Conservation (phyloP, 306 rosid species). For the Vigna mungo region DNA sequence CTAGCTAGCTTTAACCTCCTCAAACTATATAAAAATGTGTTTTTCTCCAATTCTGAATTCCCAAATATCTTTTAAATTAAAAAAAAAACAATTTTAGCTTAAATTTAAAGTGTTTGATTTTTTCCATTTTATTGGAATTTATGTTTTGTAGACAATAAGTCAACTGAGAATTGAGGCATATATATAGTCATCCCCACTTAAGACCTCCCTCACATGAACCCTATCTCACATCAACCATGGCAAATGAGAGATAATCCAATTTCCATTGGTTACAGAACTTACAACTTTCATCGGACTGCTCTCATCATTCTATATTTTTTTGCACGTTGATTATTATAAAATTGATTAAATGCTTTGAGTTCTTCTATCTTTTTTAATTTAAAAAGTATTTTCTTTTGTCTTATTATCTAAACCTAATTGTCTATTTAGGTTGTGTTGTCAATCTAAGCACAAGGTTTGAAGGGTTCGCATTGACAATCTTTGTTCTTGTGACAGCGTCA, state of each 20-base stretch:
- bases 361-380: not conserved
- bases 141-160: constrained; percentile 36
- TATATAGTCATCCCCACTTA: constrained; percentile 62
- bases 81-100: too few relatives aligned
- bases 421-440: not conserved
- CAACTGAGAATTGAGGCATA: constrained; percentile 46
- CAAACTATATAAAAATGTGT: not conserved
- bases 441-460: not conserved
- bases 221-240: constrained; percentile 13
- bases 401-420: not conserved
- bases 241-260: not conserved
- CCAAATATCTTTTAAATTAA: too few relatives aligned
- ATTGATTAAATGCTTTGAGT: not conserved
- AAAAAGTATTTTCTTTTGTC: not conserved
- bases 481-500: not conserved
- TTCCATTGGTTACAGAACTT: not conserved
- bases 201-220: constrained; percentile 72
- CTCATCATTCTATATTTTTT: not conserved
- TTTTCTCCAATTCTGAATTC: not conserved
- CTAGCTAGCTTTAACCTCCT: not conserved
- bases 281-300: not conserved
- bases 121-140: not conserved
- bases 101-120: too few relatives aligned
- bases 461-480: constrained; percentile 11
- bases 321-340: not conserved